Conservation (phyloP, 2,329 filamentous ascomycete species). For the Karstenula rhodostoma region DNA sequence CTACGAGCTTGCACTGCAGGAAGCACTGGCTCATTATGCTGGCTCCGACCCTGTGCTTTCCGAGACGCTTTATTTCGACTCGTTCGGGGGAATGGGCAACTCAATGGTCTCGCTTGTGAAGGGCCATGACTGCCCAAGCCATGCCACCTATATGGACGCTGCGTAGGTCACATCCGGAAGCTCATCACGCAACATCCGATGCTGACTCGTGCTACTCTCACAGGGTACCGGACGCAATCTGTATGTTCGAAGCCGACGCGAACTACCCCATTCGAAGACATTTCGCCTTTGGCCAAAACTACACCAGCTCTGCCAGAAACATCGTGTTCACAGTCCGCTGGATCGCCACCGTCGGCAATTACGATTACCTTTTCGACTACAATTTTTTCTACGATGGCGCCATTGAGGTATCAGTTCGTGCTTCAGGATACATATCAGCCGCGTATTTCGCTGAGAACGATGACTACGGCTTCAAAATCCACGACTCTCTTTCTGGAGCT, state of each 20-base stretch:
- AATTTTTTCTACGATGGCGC: conserved; percentile 39
- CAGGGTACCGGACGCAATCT: conserved; percentile 58
- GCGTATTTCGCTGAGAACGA: conserved; percentile 35
- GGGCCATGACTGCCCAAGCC: conserved; percentile 63
- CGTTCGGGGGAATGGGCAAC: conserved; percentile 58
- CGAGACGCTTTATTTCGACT: conserved; percentile 58
- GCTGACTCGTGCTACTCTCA: background rate
- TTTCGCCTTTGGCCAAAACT: conserved; percentile 21
- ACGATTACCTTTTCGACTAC: conserved; percentile 41
- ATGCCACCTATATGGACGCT: conserved; percentile 61
- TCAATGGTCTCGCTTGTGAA: conserved; percentile 53
- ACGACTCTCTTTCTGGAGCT: conserved; percentile 46
- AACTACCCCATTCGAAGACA: conserved; percentile 46
- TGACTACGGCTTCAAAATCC: conserved; percentile 51
- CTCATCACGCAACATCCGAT: background rate
- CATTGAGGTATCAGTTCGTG: conserved; percentile 35
- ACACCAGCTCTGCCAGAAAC: conserved; percentile 44
- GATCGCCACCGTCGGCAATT: conserved; percentile 58
- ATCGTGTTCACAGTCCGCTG: conserved; percentile 55
- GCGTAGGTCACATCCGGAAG: conserved; percentile 23
- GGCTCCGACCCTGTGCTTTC: conserved; percentile 58
- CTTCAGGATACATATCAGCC: conserved; percentile 39
- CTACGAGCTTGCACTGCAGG: conserved; percentile 64
- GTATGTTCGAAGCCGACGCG: conserved; percentile 44
- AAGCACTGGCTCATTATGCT: conserved; percentile 63